These are phyloP conservation scores for Sugiyamaella japonica DNA, from an alignment of 1,139 yeast genomes.

Conservation along the genomic window DNA sequence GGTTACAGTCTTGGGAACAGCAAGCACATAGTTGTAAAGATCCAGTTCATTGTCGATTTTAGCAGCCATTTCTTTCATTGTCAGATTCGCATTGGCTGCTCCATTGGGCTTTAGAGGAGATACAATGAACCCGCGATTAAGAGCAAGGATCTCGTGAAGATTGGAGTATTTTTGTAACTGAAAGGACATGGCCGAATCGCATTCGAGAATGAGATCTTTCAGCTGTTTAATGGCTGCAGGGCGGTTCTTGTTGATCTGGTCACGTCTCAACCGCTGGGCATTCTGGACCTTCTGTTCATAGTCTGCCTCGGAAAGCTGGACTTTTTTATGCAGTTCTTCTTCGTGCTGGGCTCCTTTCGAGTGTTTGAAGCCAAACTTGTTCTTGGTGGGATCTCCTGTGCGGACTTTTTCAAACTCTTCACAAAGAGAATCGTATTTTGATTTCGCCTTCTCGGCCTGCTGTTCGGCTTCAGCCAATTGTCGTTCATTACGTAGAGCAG, in stretches of 20 bases:
- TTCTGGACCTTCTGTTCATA: constrained; percentile 73
- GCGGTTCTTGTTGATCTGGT: constrained; percentile 67
- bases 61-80: constrained; percentile 75
- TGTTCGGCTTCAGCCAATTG: constrained; percentile 78
- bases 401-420: constrained; percentile 83
- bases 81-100: constrained; percentile 47
- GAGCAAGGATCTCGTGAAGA: constrained; percentile 76
- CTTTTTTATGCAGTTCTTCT: constrained; percentile 80
- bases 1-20: constrained; percentile 34
- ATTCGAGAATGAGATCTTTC: constrained; percentile 75
- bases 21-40: constrained; percentile 64
- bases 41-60: constrained; percentile 82
- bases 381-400: constrained; percentile 77
- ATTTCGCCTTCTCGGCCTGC: constrained; percentile 85
- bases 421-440: constrained; percentile 75
- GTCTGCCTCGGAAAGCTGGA: constrained; percentile 81
- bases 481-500: constrained; percentile 76
- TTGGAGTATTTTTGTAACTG: constrained; percentile 89
- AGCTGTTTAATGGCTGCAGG: constrained; percentile 75
- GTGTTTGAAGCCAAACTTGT: constrained; percentile 69
- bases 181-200: constrained; percentile 84
- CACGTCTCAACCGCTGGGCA: constrained; percentile 73
- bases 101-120: constrained; percentile 59
- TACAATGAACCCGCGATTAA: constrained; percentile 82
- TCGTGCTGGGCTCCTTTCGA: constrained; percentile 87